Evolutionary conservation across 176 grass and related monocot species (phyloP).

Genomic region (Phragmites australis): DNA sequence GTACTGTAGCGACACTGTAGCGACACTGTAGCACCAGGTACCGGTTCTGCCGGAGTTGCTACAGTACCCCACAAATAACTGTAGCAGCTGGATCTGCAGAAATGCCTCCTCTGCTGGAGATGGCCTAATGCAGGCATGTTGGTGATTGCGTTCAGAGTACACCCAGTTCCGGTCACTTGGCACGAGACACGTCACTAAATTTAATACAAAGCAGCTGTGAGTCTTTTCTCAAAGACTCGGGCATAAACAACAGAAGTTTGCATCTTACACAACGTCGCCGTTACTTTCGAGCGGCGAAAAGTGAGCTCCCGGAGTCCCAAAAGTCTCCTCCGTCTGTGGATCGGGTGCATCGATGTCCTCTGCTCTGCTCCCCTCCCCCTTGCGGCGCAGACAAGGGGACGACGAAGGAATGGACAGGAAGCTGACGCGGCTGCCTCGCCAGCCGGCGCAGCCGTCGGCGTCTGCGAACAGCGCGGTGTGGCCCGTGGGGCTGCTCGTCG

Average conservation of each 20-base stretch:
- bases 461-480: constrained; percentile 6
- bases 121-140: no score
- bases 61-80: no score
- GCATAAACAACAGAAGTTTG: constrained; percentile 31
- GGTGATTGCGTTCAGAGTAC: neutral
- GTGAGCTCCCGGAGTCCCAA: neutral
- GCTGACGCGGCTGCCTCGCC: neutral
- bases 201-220: neutral
- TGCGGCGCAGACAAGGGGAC: neutral
- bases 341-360: neutral
- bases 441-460: neutral
- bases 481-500: constrained; percentile 27
- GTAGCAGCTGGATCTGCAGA: no score
- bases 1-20: no score
- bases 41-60: no score
- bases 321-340: neutral
- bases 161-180: neutral
- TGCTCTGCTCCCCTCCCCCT: neutral
- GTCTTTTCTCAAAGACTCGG: no score
- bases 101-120: no score
- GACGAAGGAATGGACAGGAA: constrained; percentile 7
- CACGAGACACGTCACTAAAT: neutral
- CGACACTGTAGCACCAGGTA: no score
- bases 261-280: constrained; percentile 30
- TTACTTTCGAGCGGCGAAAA: constrained; percentile 44